Evolutionary conservation across 768 basidiomycete genomes (phyloP), one percentile per base, ranked within the genome.

Genomic region (Lyophyllum semitale): DNA sequence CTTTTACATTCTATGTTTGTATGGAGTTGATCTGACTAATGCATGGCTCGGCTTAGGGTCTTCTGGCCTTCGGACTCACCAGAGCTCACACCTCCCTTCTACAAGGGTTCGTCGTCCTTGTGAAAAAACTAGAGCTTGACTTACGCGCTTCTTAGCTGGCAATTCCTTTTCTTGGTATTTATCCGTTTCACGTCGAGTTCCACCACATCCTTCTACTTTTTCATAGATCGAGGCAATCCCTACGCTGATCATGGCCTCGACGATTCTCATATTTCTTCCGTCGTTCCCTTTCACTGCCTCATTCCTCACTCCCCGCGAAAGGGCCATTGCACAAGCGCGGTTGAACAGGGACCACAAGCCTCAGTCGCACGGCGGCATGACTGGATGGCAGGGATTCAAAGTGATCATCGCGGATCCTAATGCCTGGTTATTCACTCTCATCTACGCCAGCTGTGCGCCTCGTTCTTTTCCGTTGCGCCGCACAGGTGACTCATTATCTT

Each of bases 311-410:
- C 77, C 76, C 1, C 75, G 80, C 37, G 78, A 85, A 63, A 66
- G 73, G 23, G 77, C 82, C n/a, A 84, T 84, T 38, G 82, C 83
- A 1, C 80, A 82, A 64, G 81, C 82, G 17, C 73, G 82, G 11
- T 62, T 84, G 17, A 78, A 82, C 49, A 68, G 77, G 13, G 81
- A 84, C 59, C 82, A 84, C 49, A 81, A 74, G 53, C 83, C 82
- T 13, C 77, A 77, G 45, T 83, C 81, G 2, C 83, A 83, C 62
- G 82, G 83, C 25, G 82, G 82, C 18, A 80, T 82, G 80, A 75
- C 67, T 17, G 82, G 81, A 18, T 82, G 79, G 82, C 64, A 77
- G 58, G 82, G 81, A 5, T 77, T 84, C 65, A 81, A 80, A 52
- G 77, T 76, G 17, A 63, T 84, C 43, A 63, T 82, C 33, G 61